Conservation (phyloP, 2,329 filamentous ascomycete species). For the Exophiala sp. region DNA sequence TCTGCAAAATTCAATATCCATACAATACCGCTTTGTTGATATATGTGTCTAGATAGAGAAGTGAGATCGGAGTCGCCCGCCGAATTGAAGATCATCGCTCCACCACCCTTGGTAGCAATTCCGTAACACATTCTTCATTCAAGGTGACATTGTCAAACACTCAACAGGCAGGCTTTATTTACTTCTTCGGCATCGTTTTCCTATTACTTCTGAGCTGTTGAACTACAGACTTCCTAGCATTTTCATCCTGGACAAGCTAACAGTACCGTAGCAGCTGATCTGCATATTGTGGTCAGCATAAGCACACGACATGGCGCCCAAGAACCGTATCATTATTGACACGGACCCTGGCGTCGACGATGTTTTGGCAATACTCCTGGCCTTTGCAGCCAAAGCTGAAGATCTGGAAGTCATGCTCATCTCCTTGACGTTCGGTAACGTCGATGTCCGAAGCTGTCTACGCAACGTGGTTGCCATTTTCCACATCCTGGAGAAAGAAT, state of each 20-base stretch:
- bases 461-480: constrained; percentile 88
- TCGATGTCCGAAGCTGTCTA: constrained; percentile 82
- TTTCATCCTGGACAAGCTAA: not conserved
- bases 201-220: too few relatives aligned
- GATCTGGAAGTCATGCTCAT: constrained; percentile 83
- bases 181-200: too few relatives aligned
- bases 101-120: not conserved
- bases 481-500: constrained; percentile 85
- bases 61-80: not conserved
- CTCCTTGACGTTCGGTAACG: constrained; percentile 91
- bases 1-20: not conserved
- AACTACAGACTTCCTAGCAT: too few relatives aligned
- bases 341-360: constrained; percentile 96
- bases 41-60: not conserved
- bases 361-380: constrained; percentile 80
- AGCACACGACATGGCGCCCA: constrained; percentile 56
- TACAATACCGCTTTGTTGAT: not conserved
- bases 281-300: not conserved
- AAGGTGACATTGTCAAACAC: not conserved
- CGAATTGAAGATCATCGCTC: not conserved
- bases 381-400: constrained; percentile 74
- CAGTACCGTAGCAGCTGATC: not conserved
- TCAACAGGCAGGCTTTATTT: too few relatives aligned
- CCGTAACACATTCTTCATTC: not conserved
- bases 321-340: constrained; percentile 85